Evolutionary conservation across 495 filamentous ascomycete species (phyloP), one percentile per base, ranked within the genome.

Genomic region (Penicillium robsamsonii): DNA sequence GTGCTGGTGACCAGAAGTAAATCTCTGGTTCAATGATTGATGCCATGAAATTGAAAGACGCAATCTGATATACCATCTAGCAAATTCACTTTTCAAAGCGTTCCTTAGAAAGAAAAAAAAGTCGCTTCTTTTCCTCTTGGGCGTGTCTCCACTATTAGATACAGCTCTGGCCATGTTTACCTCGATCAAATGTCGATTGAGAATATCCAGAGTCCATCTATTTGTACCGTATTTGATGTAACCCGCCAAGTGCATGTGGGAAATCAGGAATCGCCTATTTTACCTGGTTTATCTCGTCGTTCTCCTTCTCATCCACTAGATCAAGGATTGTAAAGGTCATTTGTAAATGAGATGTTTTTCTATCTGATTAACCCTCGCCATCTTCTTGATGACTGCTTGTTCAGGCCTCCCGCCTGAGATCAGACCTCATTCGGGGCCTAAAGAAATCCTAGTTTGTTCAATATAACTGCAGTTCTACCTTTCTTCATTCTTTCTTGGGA

Each of bases 1-100:
- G 74, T 30, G 58, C 65, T 47, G 71, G 61, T 50, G 58, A 27
- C 45, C 53, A 58, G 49, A 57, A 63, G 30, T 57, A 44, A 59
- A 17, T 41, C 12, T 44, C 50, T 15, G 47, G 27, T 27, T 25
- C 50, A 46, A 40, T 46, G 51, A 30, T 60, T 52, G 52, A 61
- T 40, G 50, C 50, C 12, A 59, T 61, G 55, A 65, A 50, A 46
- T 52, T 56, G 60, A 53, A 56, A 57, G 62, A 59, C 55, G 55
- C 53, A 58, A 68, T 63, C 46, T 65, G 57, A 46, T 63, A 56
- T 53, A 38, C 52, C 52, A 46, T 60, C 47, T 60, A 57, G 52
- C 54, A 46, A 61, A 51, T 40, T 53, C 47, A 17, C 46, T 24
- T 53, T 66, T 60, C 53, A 50, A 31, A 66, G 63, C 58, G 56